phyloP scores from a whole-genome alignment of 2,329 filamentous ascomycete species.

The Xylariaceae sp. region DNA sequence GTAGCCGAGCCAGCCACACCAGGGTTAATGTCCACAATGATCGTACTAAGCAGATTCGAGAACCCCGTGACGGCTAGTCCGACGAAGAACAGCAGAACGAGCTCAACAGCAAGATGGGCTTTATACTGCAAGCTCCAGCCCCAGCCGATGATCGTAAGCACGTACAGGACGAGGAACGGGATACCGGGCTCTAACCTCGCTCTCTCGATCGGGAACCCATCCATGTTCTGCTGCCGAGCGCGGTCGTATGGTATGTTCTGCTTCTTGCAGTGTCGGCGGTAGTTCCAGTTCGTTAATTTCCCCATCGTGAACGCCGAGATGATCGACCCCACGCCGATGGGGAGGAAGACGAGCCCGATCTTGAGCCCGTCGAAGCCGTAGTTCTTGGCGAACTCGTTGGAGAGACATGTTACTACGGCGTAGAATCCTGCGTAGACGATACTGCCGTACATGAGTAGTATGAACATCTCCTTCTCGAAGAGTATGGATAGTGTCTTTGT shows the following conservation, averaged over 20 bases:
- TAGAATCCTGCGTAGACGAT: slow-evolving; percentile 35
- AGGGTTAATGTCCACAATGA: slow-evolving; percentile 44
- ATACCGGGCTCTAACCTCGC: slow-evolving; percentile 34
- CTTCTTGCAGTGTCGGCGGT: slow-evolving; percentile 47
- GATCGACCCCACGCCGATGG: slow-evolving; percentile 35
- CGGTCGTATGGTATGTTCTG: slow-evolving; percentile 46
- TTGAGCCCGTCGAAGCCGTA: slow-evolving; percentile 52
- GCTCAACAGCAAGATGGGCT: slow-evolving; percentile 31
- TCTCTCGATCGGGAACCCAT: slow-evolving; percentile 30
- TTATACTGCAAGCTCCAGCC: slow-evolving; percentile 34
- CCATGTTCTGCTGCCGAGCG: slow-evolving; percentile 38
- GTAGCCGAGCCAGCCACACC: slow-evolving; percentile 39
- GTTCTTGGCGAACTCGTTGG: slow-evolving; percentile 33
- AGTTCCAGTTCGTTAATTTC: slow-evolving; percentile 57
- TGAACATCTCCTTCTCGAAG: slow-evolving; percentile 33
- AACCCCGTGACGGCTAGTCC: slow-evolving; percentile 37
- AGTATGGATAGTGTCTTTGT: slow-evolving; percentile 33
- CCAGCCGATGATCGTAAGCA: slow-evolving; percentile 35
- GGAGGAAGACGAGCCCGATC: slow-evolving; percentile 39
- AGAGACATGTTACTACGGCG: slow-evolving; percentile 30
- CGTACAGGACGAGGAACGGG: slow-evolving; percentile 42
- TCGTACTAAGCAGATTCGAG: slow-evolving; percentile 39
- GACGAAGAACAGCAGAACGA: slow-evolving; percentile 34
- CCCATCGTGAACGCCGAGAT: slow-evolving; percentile 37
- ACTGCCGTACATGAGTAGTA: slow-evolving; percentile 32